Base-by-base conservation (phyloP, 441 rosid genomes). In the Populus trichocarpa region DNA sequence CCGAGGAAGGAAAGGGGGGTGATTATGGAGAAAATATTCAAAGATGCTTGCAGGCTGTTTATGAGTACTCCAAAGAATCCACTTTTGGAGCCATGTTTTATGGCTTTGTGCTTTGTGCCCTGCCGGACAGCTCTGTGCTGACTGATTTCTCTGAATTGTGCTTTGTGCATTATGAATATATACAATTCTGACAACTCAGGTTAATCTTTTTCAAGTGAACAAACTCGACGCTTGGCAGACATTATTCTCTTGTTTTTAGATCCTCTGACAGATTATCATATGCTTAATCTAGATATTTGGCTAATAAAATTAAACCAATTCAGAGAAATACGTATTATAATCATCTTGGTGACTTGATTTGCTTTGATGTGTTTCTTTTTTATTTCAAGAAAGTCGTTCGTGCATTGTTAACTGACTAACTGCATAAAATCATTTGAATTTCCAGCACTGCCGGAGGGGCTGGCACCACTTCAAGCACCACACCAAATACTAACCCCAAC, bases 381-480 rank as follows among this genome's bases (percentile, higher is more conserved):
- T 0, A 16, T n/a, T 50, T 50, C 59, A 16, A 50, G 59, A 50
- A 50, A 50, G n/a, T 33, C 1, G 22, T 20, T 53, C 63, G 3
- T 53, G 35, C 35, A 33, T 5, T 33, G 35, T 5, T 6, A 20
- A 18, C 3, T 18, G 61, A 18, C 63, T 53, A 53, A 53, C 63
- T 53, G 63, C 10, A 53, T 53, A 18, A 14, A 73, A 70, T 72
- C 67, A 65, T 75, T 72, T 28, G 76, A 42, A 61, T 72, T 75
- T 80, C 16, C 86, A 93, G 96, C 77, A 77, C 88, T 25, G 90
- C 97, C 0, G 93, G 93, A 81, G 94, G 93, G 61, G 67, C 77
- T 20, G 66, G 79, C 12, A 73, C 91, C 9, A 71, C 79, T 12
- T 69, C 90, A 9, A 72, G 83, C 42, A 78, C 87, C 23, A 40